Percentiles rank a stretch among this genome's conserved stretches.
Conservation (phyloP, 805 yeast genomes). For the Grigorovia transvaalensis region DNA sequence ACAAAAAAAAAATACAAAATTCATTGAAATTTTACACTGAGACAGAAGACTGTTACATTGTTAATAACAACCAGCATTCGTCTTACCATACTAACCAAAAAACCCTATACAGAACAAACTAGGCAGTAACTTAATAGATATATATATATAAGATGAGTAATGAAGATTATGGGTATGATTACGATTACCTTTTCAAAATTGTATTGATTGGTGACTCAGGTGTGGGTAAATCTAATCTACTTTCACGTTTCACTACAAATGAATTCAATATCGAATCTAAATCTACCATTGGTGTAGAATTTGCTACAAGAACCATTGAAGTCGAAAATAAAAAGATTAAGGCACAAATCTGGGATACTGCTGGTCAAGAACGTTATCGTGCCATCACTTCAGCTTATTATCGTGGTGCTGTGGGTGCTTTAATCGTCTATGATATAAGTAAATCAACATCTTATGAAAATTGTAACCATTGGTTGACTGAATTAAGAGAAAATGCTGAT, state of each 20-base stretch:
- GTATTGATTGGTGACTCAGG: constrained; percentile 97
- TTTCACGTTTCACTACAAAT: constrained; percentile 95
- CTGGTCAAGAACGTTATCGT: constrained; percentile 97
- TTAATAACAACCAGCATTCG: no score
- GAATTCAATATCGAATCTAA: constrained; percentile 93
- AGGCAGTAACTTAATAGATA: no score
- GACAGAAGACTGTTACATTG: no score
- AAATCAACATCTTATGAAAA: constrained; percentile 88
- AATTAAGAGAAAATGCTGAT: constrained; percentile 84
- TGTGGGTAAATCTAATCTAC: constrained; percentile 91
- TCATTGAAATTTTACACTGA: no score
- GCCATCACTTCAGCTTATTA: constrained; percentile 94
- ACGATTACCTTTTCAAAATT: constrained; percentile 87
- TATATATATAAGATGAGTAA: constrained; percentile 21
- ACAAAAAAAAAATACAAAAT: no score
- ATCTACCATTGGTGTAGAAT: constrained; percentile 97
- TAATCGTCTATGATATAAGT: constrained; percentile 89
- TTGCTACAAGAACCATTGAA: constrained; percentile 78
- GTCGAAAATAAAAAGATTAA: constrained; percentile 51
- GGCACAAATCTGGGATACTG: constrained; percentile 92
- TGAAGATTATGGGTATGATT: constrained; percentile 68
- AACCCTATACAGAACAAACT: no score
- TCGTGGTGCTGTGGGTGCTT: constrained; percentile 97
- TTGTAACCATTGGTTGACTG: constrained; percentile 81
- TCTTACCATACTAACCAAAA: no score